A percentile compares a stretch with the other conserved stretches of the same genome.
phyloP scores from a whole-genome alignment of 2,329 filamentous ascomycete species.

The Remersonia thermophila region DNA sequence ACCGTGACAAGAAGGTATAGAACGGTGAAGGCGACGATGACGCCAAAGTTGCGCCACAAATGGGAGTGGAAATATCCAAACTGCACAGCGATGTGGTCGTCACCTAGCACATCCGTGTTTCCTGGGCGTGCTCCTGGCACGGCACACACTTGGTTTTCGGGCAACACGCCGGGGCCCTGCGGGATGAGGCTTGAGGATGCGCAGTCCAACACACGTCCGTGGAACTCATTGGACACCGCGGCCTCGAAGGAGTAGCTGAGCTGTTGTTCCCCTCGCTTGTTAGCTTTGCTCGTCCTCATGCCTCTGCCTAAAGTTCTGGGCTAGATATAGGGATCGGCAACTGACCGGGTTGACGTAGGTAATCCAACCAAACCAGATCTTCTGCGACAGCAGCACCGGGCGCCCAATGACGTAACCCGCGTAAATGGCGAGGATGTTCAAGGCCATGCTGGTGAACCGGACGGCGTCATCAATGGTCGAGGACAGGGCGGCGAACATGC shows the following conservation, averaged over 20 bases:
- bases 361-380: conserved; percentile 63
- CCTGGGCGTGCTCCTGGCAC: conserved; percentile 40
- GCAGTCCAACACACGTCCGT: conserved; percentile 39
- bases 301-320: too few species aligned
- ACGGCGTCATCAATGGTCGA: conserved; percentile 52
- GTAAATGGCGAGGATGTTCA: conserved; percentile 53
- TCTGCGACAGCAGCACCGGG: conserved; percentile 38
- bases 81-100: conserved; percentile 37
- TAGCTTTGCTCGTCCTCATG: too few species aligned
- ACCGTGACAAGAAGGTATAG: conserved; percentile 64
- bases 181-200: conserved; percentile 33
- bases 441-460: conserved; percentile 39
- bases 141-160: conserved; percentile 41
- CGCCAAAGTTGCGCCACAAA: conserved; percentile 66
- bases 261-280: neutral
- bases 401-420: conserved; percentile 53
- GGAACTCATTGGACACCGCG: conserved; percentile 42
- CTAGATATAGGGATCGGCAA: neutral
- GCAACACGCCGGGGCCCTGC: conserved; percentile 27
- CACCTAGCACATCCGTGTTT: conserved; percentile 36
- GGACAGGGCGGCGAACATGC: conserved; percentile 46
- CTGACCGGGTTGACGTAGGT: conserved; percentile 47
- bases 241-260: conserved; percentile 53
- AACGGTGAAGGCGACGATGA: conserved; percentile 62
- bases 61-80: conserved; percentile 46